These are phyloP conservation scores for Nadsonia fulvescens DNA, from an alignment of 805 yeast species.

Conservation along the genomic window DNA sequence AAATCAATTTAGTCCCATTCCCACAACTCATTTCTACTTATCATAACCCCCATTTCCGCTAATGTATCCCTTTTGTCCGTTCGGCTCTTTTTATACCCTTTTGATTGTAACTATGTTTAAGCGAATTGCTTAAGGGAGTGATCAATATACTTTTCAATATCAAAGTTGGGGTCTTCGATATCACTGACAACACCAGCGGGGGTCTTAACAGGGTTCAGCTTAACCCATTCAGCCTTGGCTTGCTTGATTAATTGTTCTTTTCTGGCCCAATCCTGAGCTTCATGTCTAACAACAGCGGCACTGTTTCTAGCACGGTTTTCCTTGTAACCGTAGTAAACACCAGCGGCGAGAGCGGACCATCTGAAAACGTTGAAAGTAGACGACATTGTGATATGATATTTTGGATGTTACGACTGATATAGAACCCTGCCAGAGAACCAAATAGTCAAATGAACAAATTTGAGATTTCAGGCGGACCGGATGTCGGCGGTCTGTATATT, in stretches of 20 bases:
- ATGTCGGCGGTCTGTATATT: neutral
- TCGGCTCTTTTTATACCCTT: too few species aligned
- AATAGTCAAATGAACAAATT: too few species aligned
- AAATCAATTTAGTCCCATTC: too few species aligned
- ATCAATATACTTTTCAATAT: slow-evolving; percentile 33
- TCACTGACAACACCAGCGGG: slow-evolving; percentile 27
- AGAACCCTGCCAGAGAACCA: too few species aligned
- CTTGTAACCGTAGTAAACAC: slow-evolving; percentile 73
- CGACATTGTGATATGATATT: slow-evolving; percentile 1
- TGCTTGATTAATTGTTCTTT: slow-evolving; percentile 63
- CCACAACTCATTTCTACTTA: too few species aligned
- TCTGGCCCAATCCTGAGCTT: slow-evolving; percentile 37
- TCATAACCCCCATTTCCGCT: too few species aligned
- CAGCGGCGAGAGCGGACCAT: slow-evolving; percentile 81
- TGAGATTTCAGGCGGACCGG: neutral
- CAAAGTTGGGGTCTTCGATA: slow-evolving; percentile 82
- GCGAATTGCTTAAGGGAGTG: too few species aligned
- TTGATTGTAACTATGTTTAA: too few species aligned
- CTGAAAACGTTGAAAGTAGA: slow-evolving; percentile 39
- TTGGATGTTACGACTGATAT: neutral
- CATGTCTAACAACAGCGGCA: slow-evolving; percentile 39
- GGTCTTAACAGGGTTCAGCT: slow-evolving; percentile 27
- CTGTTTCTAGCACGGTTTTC: slow-evolving; percentile 58
- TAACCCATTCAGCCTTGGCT: slow-evolving; percentile 81
- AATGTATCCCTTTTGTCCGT: too few species aligned